Conservation (phyloP, 371 early-diverging fungal genomes). For the Umbelopsis sp. region DNA sequence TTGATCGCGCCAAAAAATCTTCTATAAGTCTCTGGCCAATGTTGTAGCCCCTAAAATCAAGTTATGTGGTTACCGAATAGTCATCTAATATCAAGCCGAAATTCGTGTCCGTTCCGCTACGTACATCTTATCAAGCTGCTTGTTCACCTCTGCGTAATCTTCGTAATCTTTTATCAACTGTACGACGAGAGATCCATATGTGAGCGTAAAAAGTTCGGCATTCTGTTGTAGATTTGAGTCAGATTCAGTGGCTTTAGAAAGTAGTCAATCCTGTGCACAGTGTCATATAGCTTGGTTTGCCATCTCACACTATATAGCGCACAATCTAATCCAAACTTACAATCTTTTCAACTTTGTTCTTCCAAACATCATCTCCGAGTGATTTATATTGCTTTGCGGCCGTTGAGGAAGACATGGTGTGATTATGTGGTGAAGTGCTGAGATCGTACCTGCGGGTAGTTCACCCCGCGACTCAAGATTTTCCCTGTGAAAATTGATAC, state of each 20-base stretch:
- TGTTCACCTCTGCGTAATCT: constrained; percentile 91
- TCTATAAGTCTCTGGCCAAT: constrained; percentile 96
- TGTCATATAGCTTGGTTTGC: not conserved
- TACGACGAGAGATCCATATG: constrained; percentile 96
- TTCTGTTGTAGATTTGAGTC: constrained; percentile 49
- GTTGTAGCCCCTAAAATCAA: constrained; percentile 88
- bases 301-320: not conserved
- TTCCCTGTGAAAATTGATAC: not conserved
- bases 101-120: not conserved
- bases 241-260: not conserved
- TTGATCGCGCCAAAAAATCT: constrained; percentile 91
- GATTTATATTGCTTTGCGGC: constrained; percentile 72
- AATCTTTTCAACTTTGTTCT: constrained; percentile 91
- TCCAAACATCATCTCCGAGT: constrained; percentile 95
- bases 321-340: constrained; percentile 51
- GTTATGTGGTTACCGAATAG: not conserved
- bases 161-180: constrained; percentile 95
- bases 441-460: not conserved
- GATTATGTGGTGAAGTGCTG: not conserved
- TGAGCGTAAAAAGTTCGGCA: constrained; percentile 96
- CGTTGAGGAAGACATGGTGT: constrained; percentile 39
- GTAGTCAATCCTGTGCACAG: not conserved
- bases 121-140: constrained; percentile 96
- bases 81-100: not conserved
- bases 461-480: not conserved